phyloP scores from a whole-genome alignment of 352 stramenopile species.

The Pythium aristosporum region DNA sequence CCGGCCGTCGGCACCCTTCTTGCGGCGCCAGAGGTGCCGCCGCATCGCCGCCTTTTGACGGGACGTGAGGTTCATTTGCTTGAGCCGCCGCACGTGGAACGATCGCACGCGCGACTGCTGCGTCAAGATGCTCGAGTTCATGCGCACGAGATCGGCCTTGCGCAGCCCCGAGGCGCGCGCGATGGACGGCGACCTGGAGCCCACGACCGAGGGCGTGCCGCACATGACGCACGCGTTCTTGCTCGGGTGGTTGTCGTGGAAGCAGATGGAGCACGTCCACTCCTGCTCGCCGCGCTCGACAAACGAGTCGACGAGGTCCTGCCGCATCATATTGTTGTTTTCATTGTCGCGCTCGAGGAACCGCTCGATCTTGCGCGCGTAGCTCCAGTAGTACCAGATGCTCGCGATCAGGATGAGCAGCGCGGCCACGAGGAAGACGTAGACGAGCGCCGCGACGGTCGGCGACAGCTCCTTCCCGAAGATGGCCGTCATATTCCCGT shows the following conservation, averaged over 20 bases:
- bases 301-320: constrained; percentile 84
- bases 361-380: constrained; percentile 82
- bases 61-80: constrained; percentile 84
- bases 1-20: constrained; percentile 64
- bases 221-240: constrained; percentile 85
- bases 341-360: constrained; percentile 81
- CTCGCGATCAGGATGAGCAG: constrained; percentile 64
- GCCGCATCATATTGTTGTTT: constrained; percentile 90
- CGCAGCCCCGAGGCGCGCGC: constrained; percentile 69
- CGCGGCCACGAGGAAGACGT: constrained; percentile 72
- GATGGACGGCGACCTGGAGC: constrained; percentile 58
- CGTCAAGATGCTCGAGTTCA: constrained; percentile 74
- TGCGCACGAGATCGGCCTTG: constrained; percentile 56
- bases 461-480: constrained; percentile 75
- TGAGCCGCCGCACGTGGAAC: constrained; percentile 82
- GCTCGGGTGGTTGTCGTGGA: constrained; percentile 85
- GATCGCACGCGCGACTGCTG: constrained; percentile 79
- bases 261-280: constrained; percentile 87
- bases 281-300: constrained; percentile 76
- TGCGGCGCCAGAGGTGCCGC: constrained; percentile 73
- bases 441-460: constrained; percentile 70
- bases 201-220: constrained; percentile 65
- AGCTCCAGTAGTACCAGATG: constrained; percentile 90
- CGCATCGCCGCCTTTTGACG: constrained; percentile 78
- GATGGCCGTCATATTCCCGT: constrained; percentile 64